These are phyloP conservation scores for Nicotiana sylvestris DNA, from an alignment of 257 asterid species.

Conservation along the genomic window DNA sequence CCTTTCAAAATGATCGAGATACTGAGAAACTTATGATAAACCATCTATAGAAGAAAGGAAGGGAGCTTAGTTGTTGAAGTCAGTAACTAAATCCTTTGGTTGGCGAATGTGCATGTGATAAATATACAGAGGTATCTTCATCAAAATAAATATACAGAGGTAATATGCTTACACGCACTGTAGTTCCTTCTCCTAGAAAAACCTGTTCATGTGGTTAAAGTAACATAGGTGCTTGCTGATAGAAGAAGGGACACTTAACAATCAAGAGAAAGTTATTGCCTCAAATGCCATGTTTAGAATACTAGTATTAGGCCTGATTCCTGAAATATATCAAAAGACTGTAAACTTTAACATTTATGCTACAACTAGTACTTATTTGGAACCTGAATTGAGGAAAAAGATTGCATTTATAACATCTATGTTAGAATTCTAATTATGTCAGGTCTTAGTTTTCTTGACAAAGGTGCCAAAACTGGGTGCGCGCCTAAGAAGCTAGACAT, in stretches of 20 bases:
- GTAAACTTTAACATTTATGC: not conserved
- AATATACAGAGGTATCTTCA: not conserved
- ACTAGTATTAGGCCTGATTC: not conserved
- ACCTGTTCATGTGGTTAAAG: not conserved
- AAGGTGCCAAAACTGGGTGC: not conserved
- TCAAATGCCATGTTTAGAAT: not conserved
- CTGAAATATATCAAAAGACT: not conserved
- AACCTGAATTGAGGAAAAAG: not conserved
- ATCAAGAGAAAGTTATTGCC: not conserved
- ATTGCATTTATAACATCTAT: not conserved
- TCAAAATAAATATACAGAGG: not conserved
- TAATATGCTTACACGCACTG: not conserved
- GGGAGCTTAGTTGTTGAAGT: slow-evolving; percentile 1
- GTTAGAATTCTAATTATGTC: not conserved
- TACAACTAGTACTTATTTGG: not conserved
- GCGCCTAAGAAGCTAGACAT: not conserved
- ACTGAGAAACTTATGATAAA: not conserved
- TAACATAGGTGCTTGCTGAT: not conserved
- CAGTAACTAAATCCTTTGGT: not conserved
- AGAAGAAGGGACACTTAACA: not conserved
- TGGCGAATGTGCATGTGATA: not conserved
- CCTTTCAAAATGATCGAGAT: not conserved
- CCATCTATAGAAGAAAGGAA: not conserved
- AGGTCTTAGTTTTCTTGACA: not conserved
- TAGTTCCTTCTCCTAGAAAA: not conserved